Conservation (phyloP, 352 stramenopile genomes). For the Globisporangium cystogenes region DNA sequence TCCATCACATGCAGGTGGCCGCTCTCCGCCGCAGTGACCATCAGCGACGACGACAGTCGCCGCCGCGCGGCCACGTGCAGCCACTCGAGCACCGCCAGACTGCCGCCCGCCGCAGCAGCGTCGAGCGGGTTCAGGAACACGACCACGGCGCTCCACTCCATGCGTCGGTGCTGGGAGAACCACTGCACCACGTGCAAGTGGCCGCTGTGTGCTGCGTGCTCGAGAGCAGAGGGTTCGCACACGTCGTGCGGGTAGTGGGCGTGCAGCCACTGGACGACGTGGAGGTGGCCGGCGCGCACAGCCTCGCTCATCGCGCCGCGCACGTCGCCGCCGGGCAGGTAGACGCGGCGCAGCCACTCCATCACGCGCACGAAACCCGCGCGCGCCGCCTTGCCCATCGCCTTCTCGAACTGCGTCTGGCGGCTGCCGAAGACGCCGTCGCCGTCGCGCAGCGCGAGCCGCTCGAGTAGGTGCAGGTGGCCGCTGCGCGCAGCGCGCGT, state of each 20-base stretch:
- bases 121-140: neutral
- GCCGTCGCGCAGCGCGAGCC: neutral
- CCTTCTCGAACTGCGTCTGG: constrained; percentile 6
- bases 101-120: neutral
- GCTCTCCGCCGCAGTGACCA: constrained; percentile 3
- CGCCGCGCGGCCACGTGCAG: neutral
- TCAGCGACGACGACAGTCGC: neutral
- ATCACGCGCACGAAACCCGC: constrained; percentile 1
- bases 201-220: neutral
- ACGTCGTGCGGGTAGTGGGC: neutral
- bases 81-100: neutral
- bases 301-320: constrained; percentile 3
- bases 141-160: constrained; percentile 3
- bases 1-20: constrained; percentile 5
- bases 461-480: constrained; percentile 5
- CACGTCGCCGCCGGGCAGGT: neutral
- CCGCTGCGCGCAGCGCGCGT: neutral
- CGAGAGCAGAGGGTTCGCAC: constrained; percentile 1
- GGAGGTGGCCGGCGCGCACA: neutral
- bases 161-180: neutral
- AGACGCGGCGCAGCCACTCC: constrained; percentile 3
- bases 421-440: neutral
- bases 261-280: constrained; percentile 4
- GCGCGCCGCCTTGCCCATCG: constrained; percentile 6
- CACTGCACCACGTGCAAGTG: constrained; percentile 2